A percentile compares a stretch with the other conserved stretches of the same genome.
These are phyloP conservation scores for Saccharomyces hybrid DNA, from an alignment of 1,139 yeast genomes.

Conservation along the genomic window DNA sequence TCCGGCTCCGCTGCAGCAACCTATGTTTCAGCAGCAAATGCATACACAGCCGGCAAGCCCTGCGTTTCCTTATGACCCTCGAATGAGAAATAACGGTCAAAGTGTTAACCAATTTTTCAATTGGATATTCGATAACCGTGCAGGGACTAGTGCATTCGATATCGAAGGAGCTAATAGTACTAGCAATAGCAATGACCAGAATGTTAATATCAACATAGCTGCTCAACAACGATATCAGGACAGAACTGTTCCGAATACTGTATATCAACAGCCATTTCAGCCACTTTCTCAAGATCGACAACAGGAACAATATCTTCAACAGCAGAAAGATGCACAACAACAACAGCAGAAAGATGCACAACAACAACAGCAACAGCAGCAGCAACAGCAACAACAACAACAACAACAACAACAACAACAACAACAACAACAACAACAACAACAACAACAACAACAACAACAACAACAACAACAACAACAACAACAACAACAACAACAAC, in stretches of 20 bases:
- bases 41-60: slow-evolving; percentile 1
- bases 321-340: not conserved
- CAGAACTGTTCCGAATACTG: not conserved
- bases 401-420: not conserved
- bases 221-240: not conserved
- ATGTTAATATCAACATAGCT: not conserved
- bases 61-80: not conserved
- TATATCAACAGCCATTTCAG: not conserved
- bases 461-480: not conserved
- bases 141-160: not conserved
- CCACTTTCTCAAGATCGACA: slow-evolving; percentile 1
- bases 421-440: too few species aligned
- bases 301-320: slow-evolving; percentile 8
- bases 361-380: not conserved
- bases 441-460: not conserved
- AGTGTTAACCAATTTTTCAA: slow-evolving; percentile 18
- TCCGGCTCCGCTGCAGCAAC: slow-evolving; percentile 4
- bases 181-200: not conserved
- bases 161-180: not conserved
- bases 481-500: not conserved
- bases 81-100: slow-evolving; percentile 2
- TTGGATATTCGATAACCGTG: slow-evolving; percentile 18
- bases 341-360: not conserved
- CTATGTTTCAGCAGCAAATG: not conserved
- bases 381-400: too few species aligned